Evolutionary conservation across 768 basidiomycete genomes (phyloP).

Genomic region (Termitomyces eurrhizus): DNA sequence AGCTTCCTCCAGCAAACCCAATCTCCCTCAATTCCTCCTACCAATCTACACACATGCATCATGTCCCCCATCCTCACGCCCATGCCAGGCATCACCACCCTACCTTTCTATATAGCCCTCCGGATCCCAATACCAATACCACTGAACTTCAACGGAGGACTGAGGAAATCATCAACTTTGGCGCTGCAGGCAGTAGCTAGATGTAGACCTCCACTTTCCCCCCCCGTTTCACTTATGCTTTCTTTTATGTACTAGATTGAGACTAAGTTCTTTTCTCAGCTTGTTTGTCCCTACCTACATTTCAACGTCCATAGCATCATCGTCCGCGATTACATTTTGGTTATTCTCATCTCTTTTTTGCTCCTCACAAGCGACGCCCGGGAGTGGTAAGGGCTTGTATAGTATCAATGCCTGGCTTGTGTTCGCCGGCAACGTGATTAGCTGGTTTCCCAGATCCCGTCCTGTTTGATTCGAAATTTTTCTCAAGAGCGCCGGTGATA

Average conservation of each 20-base stretch:
- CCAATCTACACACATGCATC: conserved; percentile 63
- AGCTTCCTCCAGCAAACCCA: conserved; percentile 21
- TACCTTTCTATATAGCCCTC: conserved; percentile 31
- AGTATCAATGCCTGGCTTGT: conserved; percentile 50
- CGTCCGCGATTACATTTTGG: conserved; percentile 20
- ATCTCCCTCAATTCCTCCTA: conserved; percentile 51
- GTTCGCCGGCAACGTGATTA: conserved; percentile 17
- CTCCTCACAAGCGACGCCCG: conserved; percentile 9
- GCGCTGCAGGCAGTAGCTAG: conserved; percentile 22
- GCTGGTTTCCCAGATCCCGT: not conserved
- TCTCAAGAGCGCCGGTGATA: conserved; percentile 44
- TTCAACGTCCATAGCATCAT: conserved; percentile 57
- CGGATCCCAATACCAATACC: conserved; percentile 29
- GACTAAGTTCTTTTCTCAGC: not conserved
- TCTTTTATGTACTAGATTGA: conserved; percentile 8
- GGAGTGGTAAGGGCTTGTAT: conserved; percentile 39
- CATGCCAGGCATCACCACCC: conserved; percentile 72
- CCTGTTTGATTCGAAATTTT: conserved; percentile 34
- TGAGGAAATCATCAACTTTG: conserved; percentile 48
- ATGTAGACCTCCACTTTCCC: conserved; percentile 9
- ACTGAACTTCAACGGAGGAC: conserved; percentile 37
- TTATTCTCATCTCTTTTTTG: conserved; percentile 11
- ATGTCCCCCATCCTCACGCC: conserved; percentile 76
- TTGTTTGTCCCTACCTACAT: conserved; percentile 17
- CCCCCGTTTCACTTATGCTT: conserved; percentile 14